Base-by-base conservation (phyloP, 2,329 filamentous ascomycete species). In the Nemania sp. region DNA sequence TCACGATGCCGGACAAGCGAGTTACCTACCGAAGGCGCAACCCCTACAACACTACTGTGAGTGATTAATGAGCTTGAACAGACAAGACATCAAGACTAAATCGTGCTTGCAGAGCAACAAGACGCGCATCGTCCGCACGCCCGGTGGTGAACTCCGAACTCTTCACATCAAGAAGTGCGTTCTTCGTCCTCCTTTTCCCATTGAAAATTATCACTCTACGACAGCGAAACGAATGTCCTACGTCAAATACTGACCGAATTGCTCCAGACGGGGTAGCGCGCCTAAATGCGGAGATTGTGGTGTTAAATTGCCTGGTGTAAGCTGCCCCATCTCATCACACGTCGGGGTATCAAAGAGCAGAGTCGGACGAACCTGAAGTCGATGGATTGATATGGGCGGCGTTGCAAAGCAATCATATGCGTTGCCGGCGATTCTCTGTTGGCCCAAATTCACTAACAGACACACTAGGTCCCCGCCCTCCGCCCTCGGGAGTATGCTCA, bases 231-330 rank as follows among this genome's bases (percentile, higher is more conserved):
- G 30, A 31, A 15, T 2, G 11, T 5, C 1, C 33, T 15, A n/a
- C 9, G 22, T 23, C 15, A 33, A 44, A 41, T 54, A 20, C 53
- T 57, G 22, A 56, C 47, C 6, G 5, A 24, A 24, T 24, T 45
- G 23, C 45, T 43, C 14, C 19, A 60, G 54, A 36, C 90, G 88
- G 77, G 94, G 92, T 70, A 96, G 91, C 76, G 89, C 92, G 65
- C 94, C 94, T 75, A 99, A 99, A 86, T 99, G 94, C 77, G 90
- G 95, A 85, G 94, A 99, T 85, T 99, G 95, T 75, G 94, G 94
- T 74, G 86, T 86, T 82, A 97, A 97, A 84, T 89, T 99, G 73
- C 86, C 91, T 75, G 94, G 94, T 79, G 92, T 99, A 90, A 89
- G 91, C 95, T 62, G 53, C 64, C 40, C 50, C 44, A 41, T 52